Percentiles rank a stretch among this genome's conserved stretches.
These are phyloP conservation scores for Ogataea pini DNA, from an alignment of 805 yeast genomes.

Conservation along the genomic window DNA sequence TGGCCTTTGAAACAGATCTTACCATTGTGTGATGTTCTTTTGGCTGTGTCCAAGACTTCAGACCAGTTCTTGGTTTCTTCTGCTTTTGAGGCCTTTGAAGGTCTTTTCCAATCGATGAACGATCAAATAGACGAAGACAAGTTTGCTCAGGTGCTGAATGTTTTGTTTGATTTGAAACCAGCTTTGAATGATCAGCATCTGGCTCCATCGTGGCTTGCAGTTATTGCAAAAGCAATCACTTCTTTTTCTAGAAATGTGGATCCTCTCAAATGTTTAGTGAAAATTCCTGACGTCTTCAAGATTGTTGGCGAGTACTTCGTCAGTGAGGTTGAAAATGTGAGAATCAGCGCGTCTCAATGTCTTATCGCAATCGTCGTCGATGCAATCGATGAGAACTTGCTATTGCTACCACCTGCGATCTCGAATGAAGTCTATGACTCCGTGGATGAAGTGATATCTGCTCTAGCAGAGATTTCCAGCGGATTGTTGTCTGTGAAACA, in stretches of 20 bases:
- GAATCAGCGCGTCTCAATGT: conserved; percentile 82
- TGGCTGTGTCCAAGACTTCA: conserved; percentile 74
- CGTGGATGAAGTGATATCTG: conserved; percentile 53
- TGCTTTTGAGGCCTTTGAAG: conserved; percentile 82
- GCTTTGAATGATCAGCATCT: conserved; percentile 78
- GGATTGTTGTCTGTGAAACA: conserved; percentile 71
- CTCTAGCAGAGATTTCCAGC: conserved; percentile 50
- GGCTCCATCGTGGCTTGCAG: conserved; percentile 95
- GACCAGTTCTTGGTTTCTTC: conserved; percentile 84
- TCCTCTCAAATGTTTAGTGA: conserved; percentile 51
- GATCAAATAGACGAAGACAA: conserved; percentile 55
- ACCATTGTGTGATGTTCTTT: conserved; percentile 69
- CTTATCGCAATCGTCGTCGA: conserved; percentile 74
- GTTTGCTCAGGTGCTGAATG: conserved; percentile 62
- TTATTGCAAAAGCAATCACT: conserved; percentile 76
- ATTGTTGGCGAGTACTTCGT: conserved; percentile 63
- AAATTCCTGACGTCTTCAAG: conserved; percentile 57
- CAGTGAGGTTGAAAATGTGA: conserved; percentile 64
- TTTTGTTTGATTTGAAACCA: conserved; percentile 79
- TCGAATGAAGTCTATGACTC: conserved; percentile 53
- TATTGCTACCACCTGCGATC: conserved; percentile 54
- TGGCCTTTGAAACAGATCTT: conserved; percentile 80
- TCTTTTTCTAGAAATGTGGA: conserved; percentile 51
- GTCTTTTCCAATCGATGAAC: conserved; percentile 67
- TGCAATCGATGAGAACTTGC: conserved; percentile 58